phyloP scores from a whole-genome alignment of 2,329 filamentous ascomycete species.

The Aspergillus tamarii region DNA sequence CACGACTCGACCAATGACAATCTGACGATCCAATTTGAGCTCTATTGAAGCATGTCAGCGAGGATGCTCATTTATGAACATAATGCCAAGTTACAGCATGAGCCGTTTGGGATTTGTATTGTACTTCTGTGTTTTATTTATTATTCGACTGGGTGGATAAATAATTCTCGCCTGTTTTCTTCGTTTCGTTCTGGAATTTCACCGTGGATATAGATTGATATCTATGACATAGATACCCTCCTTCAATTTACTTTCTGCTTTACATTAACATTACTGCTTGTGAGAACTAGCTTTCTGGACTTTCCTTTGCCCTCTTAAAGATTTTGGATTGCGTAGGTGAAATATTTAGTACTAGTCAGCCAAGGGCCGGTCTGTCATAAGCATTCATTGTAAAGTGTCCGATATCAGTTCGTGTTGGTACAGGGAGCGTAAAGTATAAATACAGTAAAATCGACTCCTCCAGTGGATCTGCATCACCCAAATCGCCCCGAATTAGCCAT shows the following conservation, averaged over 20 bases:
- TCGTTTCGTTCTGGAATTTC: not conserved
- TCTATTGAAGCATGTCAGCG: not conserved
- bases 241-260: conserved; percentile 9
- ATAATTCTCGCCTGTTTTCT: not conserved
- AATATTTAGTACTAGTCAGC: not conserved
- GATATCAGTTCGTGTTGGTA: not conserved
- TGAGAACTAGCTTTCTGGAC: not conserved
- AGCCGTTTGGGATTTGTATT: conserved; percentile 10
- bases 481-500: not conserved
- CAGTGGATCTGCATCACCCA: not conserved
- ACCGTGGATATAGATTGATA: conserved; percentile 21
- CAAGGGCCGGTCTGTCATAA: not conserved
- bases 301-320: not conserved
- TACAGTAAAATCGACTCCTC: not conserved
- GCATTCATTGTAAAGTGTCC: not conserved
- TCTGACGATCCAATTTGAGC: not conserved
- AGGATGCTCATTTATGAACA: conserved; percentile 12
- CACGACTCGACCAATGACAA: not conserved
- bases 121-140: conserved; percentile 10
- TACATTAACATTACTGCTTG: not conserved
- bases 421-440: not conserved
- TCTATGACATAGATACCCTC: conserved; percentile 26
- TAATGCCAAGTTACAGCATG: conserved; percentile 19
- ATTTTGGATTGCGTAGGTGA: no score
- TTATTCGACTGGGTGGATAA: conserved; percentile 11